Percentiles rank a stretch among this genome's conserved stretches.
phyloP scores from a whole-genome alignment of 169 alveolate species.

The Eimeria brunetti region DNA sequence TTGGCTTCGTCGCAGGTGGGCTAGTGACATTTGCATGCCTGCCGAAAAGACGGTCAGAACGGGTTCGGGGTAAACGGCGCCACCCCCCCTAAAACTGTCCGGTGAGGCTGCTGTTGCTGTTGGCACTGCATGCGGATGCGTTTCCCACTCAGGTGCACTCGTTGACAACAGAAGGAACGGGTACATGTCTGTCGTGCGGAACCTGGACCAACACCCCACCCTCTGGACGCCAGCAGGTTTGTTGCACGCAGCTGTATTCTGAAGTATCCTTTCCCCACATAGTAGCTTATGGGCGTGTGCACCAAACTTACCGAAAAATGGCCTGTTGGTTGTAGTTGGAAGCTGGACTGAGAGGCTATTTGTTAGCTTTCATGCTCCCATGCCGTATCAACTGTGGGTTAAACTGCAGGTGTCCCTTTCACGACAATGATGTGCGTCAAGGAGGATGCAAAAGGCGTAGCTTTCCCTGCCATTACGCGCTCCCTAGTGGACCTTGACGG shows the following conservation, averaged over 20 bases:
- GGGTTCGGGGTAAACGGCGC: background rate
- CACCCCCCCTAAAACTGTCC: background rate
- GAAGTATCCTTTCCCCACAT: background rate
- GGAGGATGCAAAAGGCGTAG: constrained; percentile 87
- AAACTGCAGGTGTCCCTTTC: constrained; percentile 88
- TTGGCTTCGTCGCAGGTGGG: constrained; percentile 97
- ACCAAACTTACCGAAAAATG: background rate
- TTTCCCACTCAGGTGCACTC: constrained; percentile 93
- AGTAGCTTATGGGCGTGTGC: background rate
- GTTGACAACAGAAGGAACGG: constrained; percentile 93
- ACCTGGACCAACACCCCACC: constrained; percentile 88
- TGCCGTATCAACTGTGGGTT: background rate
- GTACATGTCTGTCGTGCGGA: constrained; percentile 95
- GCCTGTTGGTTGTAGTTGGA: background rate
- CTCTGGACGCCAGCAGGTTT: constrained; percentile 81
- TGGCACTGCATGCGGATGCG: constrained; percentile 50
- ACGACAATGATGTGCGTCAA: constrained; percentile 89
- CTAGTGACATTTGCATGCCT: background rate
- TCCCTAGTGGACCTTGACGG: constrained; percentile 96
- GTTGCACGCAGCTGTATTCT: background rate
- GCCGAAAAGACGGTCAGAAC: background rate
- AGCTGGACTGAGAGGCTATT: background rate
- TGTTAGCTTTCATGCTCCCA: background rate
- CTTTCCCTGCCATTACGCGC: constrained; percentile 94
- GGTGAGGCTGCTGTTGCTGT: background rate